Conservation (phyloP, 2,329 filamentous ascomycete genomes). For the Fusarium virguliforme region DNA sequence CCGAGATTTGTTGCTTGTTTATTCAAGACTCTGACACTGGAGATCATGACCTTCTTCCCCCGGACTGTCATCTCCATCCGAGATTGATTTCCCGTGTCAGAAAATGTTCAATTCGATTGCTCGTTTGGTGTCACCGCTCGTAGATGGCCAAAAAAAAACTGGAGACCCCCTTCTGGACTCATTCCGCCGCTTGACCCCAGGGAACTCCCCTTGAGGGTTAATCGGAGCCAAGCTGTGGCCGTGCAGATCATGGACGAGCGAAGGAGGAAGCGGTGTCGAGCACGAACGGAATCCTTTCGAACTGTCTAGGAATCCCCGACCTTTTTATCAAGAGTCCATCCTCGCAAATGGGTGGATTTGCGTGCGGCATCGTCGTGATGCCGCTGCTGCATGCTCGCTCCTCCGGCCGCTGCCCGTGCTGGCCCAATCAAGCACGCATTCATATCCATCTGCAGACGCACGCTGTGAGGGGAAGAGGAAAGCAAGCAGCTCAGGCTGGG, state of each 20-base stretch:
- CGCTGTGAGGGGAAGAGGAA: conserved; percentile 18
- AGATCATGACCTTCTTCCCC: conserved; percentile 27
- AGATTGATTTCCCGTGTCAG: conserved; percentile 24
- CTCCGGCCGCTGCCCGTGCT: conserved; percentile 21
- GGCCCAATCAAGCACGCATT: conserved; percentile 35
- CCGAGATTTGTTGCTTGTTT: conserved; percentile 8
- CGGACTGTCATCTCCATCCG: conserved; percentile 41
- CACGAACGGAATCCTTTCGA: not conserved
- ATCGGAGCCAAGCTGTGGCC: conserved; percentile 34
- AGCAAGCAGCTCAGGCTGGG: conserved; percentile 22
- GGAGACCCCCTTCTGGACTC: conserved; percentile 5
- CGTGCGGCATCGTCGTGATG: conserved; percentile 18
- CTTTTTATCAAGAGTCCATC: conserved; percentile 26
- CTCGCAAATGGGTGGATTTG: conserved; percentile 13
- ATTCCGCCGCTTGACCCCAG: conserved; percentile 15
- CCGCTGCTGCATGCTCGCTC: conserved; percentile 13
- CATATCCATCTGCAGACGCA: conserved; percentile 37
- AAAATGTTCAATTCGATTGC: not conserved
- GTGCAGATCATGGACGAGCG: conserved; percentile 44
- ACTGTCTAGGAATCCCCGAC: conserved; percentile 21
- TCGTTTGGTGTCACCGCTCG: conserved; percentile 23
- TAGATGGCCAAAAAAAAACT: conserved; percentile 1
- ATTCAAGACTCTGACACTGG: conserved; percentile 29
- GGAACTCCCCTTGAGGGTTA: conserved; percentile 16
- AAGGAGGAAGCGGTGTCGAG: conserved; percentile 47